Evolutionary conservation across 2,329 filamentous ascomycete genomes (phyloP), one percentile per base, ranked within the genome.

Genomic region (Aspergillus ruber): DNA sequence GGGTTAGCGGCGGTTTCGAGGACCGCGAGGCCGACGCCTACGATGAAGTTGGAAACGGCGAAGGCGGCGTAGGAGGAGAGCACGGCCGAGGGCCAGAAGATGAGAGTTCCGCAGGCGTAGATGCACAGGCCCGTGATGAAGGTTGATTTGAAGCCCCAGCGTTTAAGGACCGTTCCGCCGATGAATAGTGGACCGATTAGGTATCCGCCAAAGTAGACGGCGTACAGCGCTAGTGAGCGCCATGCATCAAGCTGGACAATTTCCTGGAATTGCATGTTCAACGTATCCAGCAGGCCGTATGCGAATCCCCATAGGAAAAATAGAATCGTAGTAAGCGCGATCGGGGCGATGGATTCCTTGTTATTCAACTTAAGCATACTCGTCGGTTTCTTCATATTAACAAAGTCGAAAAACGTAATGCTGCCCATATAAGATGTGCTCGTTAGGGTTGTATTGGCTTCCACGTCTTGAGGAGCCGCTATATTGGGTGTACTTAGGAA

Each of bases 281-380:
- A 77, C 0, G 84, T 85, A 59, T 93, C 89, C 5, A 95, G 74
- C 2, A 95, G 77, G 0, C 90, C 90, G 57, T 95, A 95, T 0
- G 89, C 90, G 49, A 95, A 85, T 0, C 90, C 90, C 90, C 89
- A 95, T 2, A 95, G 73, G 54, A 95, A 83, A 69, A 95, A 95
- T 0, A 95, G 73, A 6, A 90, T 78, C 1, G 86, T 88, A 18
- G 94, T 88, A 53, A 88, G 54, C 2, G 76, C 68, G 18, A 80
- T 73, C 0, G 80, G 79, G 33, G 78, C 76, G 8, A 82, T 59
- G 0, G 79, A 81, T 54, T 84, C 78, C 45, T 70, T 68, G 50
- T 76, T 79, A 27, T 70, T 80, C 61, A 82, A 65, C 13, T 81
- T 72, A 2, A 82, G 73, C 68, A 84, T 78, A 52, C 79, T 81